Evolutionary conservation across 75 land plant species (phyloP), one percentile per base, ranked within the genome.

Genomic region (Cunninghamia lanceolata): DNA sequence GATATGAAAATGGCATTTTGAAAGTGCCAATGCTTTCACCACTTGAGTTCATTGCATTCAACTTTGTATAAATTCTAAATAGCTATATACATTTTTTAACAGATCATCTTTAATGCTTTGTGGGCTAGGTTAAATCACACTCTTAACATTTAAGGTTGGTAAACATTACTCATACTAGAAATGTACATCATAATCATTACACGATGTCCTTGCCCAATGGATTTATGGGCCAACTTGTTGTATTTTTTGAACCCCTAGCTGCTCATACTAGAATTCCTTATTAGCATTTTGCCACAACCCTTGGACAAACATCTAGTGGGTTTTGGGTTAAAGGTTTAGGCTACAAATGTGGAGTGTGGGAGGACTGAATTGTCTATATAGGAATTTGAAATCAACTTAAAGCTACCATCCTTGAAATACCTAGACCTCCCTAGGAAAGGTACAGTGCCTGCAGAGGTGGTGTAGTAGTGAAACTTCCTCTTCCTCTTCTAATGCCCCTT

Each of bases 311-410:
- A 38, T 38, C 30, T 25, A 79, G 7, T 79, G 46, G 30, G 13
- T 42, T 79, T 79, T 79, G 35, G 46, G 21, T 79, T 78, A 14
- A 40, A 78, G 81, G 25, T 78, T 78, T 46, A 78, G 81, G 21
- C 46, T 71, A 32, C 10, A 71, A 71, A 71, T 71, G 13, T 71
- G 13, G 35, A 35, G 8, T 32, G 11, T 11, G 14, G 35, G 35
- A 71, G 35, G 13, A 32, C 10, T 32, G 35, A 71, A 71, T 71
- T 30, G 10, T 9, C 74, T 8, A 68, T 68, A 68, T 28, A 68
- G n/a, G 32, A 68, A 28, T 30, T 68, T 68, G n/a, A 68, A 68
- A 68, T 9, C 74, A 71, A 30, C 35, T 71, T n/a, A 71, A 71
- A 71, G 35, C 25, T 71, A 32, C 4, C 74, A 71, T 71, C 35